Percentiles rank a stretch among this genome's conserved stretches.
Evolutionary conservation across 768 basidiomycete species (phyloP).

Genomic region (Rhodosporidiobolus sp.): DNA sequence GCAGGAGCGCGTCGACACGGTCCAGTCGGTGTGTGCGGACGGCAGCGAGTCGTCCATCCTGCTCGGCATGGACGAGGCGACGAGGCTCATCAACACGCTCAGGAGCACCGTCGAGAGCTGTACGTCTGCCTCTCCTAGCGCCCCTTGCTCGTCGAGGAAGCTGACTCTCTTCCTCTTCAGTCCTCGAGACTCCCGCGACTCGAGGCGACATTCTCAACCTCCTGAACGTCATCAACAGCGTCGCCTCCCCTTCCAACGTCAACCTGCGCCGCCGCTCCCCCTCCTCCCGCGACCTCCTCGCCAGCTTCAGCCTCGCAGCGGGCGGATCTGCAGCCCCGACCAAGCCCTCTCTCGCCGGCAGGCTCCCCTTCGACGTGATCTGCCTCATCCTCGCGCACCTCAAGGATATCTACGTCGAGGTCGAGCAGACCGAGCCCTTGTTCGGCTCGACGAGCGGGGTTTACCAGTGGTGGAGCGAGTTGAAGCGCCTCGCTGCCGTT

Average conservation of each 20-base stretch:
- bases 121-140: neutral
- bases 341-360: neutral
- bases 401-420: neutral
- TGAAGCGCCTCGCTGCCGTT: neutral
- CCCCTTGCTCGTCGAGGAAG: neutral
- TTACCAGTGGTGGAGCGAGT: neutral
- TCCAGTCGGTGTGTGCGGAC: no score
- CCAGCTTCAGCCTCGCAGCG: no score
- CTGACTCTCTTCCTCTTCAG: neutral
- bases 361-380: slow-evolving; percentile 15
- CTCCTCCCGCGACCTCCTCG: neutral
- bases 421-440: neutral
- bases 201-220: slow-evolving; percentile 3
- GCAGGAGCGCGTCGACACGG: neutral
- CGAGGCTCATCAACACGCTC: neutral
- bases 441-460: neutral
- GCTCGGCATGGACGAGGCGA: neutral
- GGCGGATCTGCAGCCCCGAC: neutral
- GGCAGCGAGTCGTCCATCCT: neutral
- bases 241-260: neutral
- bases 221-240: neutral
- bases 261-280: neutral
- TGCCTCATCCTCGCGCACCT: slow-evolving; percentile 16
- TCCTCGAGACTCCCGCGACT: neutral
- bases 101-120: neutral